A percentile compares a stretch with the other conserved stretches of the same genome.
phyloP scores from a whole-genome alignment of 2,329 filamentous ascomycete species.

The Alternaria sp. region DNA sequence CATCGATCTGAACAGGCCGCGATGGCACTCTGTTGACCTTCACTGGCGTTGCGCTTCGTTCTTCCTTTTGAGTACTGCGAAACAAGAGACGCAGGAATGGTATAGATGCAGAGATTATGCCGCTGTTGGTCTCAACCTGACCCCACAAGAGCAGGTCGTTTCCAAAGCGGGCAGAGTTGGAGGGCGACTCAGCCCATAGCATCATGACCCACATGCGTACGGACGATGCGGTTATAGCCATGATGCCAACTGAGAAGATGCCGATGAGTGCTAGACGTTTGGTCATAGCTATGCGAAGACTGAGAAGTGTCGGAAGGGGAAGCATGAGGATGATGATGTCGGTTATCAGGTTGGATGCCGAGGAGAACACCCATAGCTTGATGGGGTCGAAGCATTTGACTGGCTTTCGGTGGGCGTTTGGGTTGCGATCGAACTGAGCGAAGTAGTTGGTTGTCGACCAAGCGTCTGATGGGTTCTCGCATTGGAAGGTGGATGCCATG shows the following conservation, averaged over 20 bases:
- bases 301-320: constrained; percentile 54
- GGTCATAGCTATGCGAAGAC: constrained; percentile 55
- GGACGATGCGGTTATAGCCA: constrained; percentile 45
- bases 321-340: constrained; percentile 53
- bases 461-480: constrained; percentile 37
- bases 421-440: constrained; percentile 37
- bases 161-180: constrained; percentile 47
- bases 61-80: constrained; percentile 24
- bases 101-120: constrained; percentile 55
- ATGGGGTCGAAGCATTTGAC: constrained; percentile 41
- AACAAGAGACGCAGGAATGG: constrained; percentile 54
- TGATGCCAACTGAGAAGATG: constrained; percentile 45
- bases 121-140: constrained; percentile 55
- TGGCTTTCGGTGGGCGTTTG: constrained; percentile 22
- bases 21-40: constrained; percentile 22
- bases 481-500: constrained; percentile 42
- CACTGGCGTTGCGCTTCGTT: constrained; percentile 11
- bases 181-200: constrained; percentile 43
- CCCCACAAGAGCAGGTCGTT: constrained; percentile 52
- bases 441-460: constrained; percentile 37
- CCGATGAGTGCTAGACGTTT: constrained; percentile 60
- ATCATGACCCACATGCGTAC: constrained; percentile 47
- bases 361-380: constrained; percentile 46
- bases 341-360: constrained; percentile 49
- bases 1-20: constrained; percentile 1